A percentile compares a stretch with the other conserved stretches of the same genome.
Evolutionary conservation across 2,329 filamentous ascomycete genomes (phyloP).

Genomic region (Juglanconis sp.): DNA sequence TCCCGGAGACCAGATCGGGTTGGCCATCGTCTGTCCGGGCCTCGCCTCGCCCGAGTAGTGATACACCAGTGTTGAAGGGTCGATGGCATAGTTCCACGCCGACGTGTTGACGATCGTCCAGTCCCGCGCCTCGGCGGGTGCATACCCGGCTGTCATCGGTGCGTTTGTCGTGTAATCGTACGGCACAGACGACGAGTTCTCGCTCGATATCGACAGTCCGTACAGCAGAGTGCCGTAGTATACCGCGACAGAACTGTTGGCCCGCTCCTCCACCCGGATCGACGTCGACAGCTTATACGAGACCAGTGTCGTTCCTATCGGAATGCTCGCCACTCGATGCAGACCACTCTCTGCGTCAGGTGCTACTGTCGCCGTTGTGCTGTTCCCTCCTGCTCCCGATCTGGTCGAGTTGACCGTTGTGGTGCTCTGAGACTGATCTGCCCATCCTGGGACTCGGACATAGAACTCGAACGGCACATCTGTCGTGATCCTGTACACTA

Average conservation of each 20-base stretch:
- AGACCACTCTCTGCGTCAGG: conserved; percentile 21
- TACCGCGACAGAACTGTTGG: conserved; percentile 30
- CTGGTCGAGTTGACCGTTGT: conserved; percentile 17
- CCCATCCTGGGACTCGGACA: conserved; percentile 31
- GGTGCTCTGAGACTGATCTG: conserved; percentile 20
- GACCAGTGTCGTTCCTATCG: conserved; percentile 20
- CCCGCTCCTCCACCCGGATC: conserved; percentile 26
- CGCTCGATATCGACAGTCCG: conserved; percentile 27
- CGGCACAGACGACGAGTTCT: conserved; percentile 21
- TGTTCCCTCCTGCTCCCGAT: neutral
- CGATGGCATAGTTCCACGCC: conserved; percentile 31
- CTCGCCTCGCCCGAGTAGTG: conserved; percentile 12
- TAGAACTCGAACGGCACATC: conserved; percentile 29
- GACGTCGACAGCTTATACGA: conserved; percentile 25
- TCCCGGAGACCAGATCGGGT: conserved; percentile 28
- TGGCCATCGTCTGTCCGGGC: conserved; percentile 16
- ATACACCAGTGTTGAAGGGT: conserved; percentile 28
- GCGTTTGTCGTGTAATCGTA: conserved; percentile 20
- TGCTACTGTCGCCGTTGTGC: neutral
- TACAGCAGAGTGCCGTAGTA: conserved; percentile 31
- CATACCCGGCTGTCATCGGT: conserved; percentile 21
- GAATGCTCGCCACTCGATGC: conserved; percentile 24
- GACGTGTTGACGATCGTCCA: conserved; percentile 26
- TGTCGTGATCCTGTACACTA: conserved; percentile 29
- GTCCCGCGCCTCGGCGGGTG: conserved; percentile 25